Evolutionary conservation across 2,329 filamentous ascomycete genomes (phyloP), one percentile per base, ranked within the genome.

Genomic region (Colletotrichum ledebouriae): DNA sequence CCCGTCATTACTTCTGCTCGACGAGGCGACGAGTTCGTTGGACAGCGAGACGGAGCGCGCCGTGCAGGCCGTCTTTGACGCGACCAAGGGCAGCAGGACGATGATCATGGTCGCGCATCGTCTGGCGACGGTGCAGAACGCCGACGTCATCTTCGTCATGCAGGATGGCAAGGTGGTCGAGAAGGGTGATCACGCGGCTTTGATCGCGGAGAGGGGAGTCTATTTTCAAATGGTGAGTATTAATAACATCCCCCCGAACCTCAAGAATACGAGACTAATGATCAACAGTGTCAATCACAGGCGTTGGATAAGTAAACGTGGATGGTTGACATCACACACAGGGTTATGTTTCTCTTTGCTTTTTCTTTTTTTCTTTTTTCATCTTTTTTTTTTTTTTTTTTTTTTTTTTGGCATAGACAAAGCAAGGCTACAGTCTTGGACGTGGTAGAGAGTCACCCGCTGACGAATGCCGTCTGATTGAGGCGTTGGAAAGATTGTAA

Each of bases 111-210:
- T 83, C 29, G 80, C 80, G 12, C 82, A 84, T 72, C 73, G 82
- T 4, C 71, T 84, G 1, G 76, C 78, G 4, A 84, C 80, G 1
- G 79, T 85, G 9, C 75, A 79, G 55, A 78, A 76, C 9, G 82
- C 82, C 0, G 81, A 84, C 70, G 71, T 77, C 0, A 84, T 85
- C 37, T 83, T 82, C 57, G 78, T 85, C 0, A 75, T 85, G 64
- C 78, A 78, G 4, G 76, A 79, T 0, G 83, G 83, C 0, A 74
- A 59, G 13, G 75, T 84, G n/a, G 72, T 82, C 0, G 82, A 84
- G 69, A 47, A 46, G 6, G 67, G 67, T n/a, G 57, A 62, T 17
- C 67, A 69, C 42, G 67, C 63, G 12, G 62, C 33, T 12, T 15
- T 69, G 22, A 62, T 69, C 41, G 63, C 63, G 20, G 58, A 62